Conservation (phyloP, 2,329 filamentous ascomycete genomes). For the Trichophyton verrucosum region DNA sequence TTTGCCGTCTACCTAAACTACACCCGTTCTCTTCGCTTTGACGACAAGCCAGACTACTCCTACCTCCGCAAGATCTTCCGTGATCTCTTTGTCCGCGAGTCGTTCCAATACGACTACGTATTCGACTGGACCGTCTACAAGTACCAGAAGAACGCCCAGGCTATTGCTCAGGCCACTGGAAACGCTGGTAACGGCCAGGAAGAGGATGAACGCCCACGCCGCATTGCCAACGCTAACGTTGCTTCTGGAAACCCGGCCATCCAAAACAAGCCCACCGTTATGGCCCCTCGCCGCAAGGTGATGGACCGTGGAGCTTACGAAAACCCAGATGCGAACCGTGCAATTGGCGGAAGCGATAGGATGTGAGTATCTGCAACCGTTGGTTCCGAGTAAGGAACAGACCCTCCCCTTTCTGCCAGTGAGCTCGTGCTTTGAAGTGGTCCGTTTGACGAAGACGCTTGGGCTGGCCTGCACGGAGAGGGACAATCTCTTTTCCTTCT, state of each 20-base stretch:
- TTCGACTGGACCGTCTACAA: slow-evolving; percentile 99
- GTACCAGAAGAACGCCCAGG: slow-evolving; percentile 98
- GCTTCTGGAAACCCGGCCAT: slow-evolving; percentile 40
- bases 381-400: slow-evolving; percentile 75
- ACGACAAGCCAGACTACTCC: slow-evolving; percentile 99
- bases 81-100: slow-evolving; percentile 94
- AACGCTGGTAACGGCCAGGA: slow-evolving; percentile 53
- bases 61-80: slow-evolving; percentile 99
- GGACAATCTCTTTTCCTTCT: slow-evolving; percentile 19
- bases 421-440: slow-evolving; percentile 43
- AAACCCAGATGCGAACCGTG: slow-evolving; percentile 60
- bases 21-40: slow-evolving; percentile 93
- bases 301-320: slow-evolving; percentile 52
- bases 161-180: slow-evolving; percentile 71
- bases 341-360: slow-evolving; percentile 72
- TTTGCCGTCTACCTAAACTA: slow-evolving; percentile 99
- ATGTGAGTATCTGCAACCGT: slow-evolving; percentile 78
- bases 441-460: slow-evolving; percentile 23
- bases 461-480: slow-evolving; percentile 48
- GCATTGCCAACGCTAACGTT: slow-evolving; percentile 53
- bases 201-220: slow-evolving; percentile 60
- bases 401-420: slow-evolving; percentile 63
- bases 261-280: slow-evolving; percentile 56
- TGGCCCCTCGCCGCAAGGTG: slow-evolving; percentile 72
- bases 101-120: slow-evolving; percentile 99